Conservation (phyloP, 1,284 basidiomycete species). For the Malassezia equina region DNA sequence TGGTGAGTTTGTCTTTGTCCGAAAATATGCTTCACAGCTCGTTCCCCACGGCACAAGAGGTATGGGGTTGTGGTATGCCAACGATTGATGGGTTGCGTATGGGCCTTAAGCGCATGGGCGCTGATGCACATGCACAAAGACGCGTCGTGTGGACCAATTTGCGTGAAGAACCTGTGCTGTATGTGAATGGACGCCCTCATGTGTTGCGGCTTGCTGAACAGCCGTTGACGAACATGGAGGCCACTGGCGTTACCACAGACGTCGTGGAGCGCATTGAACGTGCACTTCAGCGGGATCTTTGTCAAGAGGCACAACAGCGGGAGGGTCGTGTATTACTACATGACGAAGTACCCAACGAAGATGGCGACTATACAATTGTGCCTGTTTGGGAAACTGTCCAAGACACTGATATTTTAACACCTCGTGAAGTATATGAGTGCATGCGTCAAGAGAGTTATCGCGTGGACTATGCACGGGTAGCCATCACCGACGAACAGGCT, state of each 20-base stretch:
- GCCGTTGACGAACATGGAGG: constrained; percentile 46
- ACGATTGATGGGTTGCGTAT: constrained; percentile 42
- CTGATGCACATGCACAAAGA: constrained; percentile 20
- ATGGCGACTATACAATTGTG: constrained; percentile 65
- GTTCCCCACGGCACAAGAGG: constrained; percentile 26
- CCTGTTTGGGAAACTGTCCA: constrained; percentile 69
- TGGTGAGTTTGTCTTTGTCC: constrained; percentile 16
- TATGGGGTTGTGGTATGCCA: constrained; percentile 46
- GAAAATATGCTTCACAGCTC: constrained; percentile 7
- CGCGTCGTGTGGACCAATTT: constrained; percentile 42
- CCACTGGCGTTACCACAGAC: constrained; percentile 83
- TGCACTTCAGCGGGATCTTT: constrained; percentile 76
- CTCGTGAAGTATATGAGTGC: constrained; percentile 56
- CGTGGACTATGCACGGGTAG: constrained; percentile 44
- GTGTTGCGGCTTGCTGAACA: constrained; percentile 73
- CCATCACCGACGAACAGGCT: constrained; percentile 48
- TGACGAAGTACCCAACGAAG: constrained; percentile 87
- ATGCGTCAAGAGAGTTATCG: constrained; percentile 40
- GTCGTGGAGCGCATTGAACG: constrained; percentile 90
- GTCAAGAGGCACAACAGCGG: constrained; percentile 65
- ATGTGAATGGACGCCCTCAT: constrained; percentile 62
- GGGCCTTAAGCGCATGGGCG: constrained; percentile 41
- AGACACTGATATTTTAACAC: constrained; percentile 83
- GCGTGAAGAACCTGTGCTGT: constrained; percentile 44
- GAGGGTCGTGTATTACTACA: constrained; percentile 73